These are phyloP conservation scores for Fusarium sp. DNA, from an alignment of 2,329 filamentous ascomycete genomes.

Conservation along the genomic window DNA sequence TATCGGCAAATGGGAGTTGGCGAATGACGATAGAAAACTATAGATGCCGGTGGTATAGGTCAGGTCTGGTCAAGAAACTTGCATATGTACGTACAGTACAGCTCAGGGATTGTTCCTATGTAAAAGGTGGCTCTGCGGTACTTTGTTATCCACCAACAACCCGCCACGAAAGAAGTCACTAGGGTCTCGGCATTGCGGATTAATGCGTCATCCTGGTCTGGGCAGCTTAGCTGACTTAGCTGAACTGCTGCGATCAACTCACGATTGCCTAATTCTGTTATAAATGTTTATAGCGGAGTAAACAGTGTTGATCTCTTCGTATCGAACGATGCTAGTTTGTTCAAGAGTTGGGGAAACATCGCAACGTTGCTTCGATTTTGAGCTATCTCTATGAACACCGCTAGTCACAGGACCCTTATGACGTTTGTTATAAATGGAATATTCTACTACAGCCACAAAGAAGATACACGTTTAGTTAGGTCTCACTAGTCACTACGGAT, in stretches of 20 bases:
- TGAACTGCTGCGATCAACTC: slow-evolving; percentile 3
- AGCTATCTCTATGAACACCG: neutral
- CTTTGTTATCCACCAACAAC: neutral
- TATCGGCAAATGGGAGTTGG: slow-evolving; percentile 13
- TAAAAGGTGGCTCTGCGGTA: slow-evolving; percentile 7
- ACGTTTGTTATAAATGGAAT: neutral
- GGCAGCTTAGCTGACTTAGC: neutral
- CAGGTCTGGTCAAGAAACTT: neutral
- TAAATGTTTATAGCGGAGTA: neutral
- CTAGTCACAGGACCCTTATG: neutral
- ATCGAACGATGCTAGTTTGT: neutral
- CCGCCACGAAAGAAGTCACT: neutral
- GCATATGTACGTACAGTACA: neutral
- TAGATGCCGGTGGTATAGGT: slow-evolving; percentile 3
- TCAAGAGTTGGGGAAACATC: neutral
- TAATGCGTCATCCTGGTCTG: slow-evolving; percentile 22
- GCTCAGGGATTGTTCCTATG: neutral
- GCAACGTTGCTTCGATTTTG: slow-evolving; percentile 21
- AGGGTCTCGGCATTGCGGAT: neutral
- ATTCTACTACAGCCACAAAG: slow-evolving; percentile 16
- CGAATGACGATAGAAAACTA: slow-evolving; percentile 6
- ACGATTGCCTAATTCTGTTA: slow-evolving; percentile 1
- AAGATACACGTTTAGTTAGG: neutral
- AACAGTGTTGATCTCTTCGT: slow-evolving; percentile 16
- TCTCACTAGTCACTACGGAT: neutral